These are phyloP conservation scores for Cladosporium sp. DNA, from an alignment of 2,329 filamentous ascomycete genomes.

Conservation along the genomic window DNA sequence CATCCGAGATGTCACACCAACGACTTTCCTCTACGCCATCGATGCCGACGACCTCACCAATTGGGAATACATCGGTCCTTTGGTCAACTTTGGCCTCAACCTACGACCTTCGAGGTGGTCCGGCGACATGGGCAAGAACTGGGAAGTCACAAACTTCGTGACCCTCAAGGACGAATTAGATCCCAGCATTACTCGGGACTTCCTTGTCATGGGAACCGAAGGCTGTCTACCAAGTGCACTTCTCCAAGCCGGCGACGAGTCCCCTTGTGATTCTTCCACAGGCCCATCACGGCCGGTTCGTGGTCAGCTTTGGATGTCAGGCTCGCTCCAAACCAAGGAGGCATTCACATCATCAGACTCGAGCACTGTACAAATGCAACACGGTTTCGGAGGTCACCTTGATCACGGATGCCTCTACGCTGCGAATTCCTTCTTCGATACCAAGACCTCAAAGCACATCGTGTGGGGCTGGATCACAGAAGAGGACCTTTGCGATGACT, in stretches of 20 bases:
- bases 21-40: conserved; percentile 50
- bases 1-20: conserved; percentile 43
- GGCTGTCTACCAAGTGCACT: conserved; percentile 37
- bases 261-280: conserved; percentile 23
- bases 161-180: conserved; percentile 40
- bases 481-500: conserved; percentile 48
- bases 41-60: conserved; percentile 41
- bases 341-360: not conserved
- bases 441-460: conserved; percentile 42
- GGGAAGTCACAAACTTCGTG: conserved; percentile 53
- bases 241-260: conserved; percentile 9
- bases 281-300: conserved; percentile 32
- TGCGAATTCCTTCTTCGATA: conserved; percentile 52
- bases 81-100: conserved; percentile 45
- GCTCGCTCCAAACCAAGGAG: conserved; percentile 27
- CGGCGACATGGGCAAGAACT: conserved; percentile 53
- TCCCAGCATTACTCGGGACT: conserved; percentile 35
- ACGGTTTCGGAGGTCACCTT: conserved; percentile 47
- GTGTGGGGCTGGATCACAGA: conserved; percentile 55
- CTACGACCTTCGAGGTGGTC: conserved; percentile 47
- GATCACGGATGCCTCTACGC: conserved; percentile 54
- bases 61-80: conserved; percentile 49
- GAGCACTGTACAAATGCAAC: conserved; percentile 32
- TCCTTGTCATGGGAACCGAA: conserved; percentile 51
- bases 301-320: conserved; percentile 49